A percentile compares a stretch with the other conserved stretches of the same genome.
Evolutionary conservation across 768 basidiomycete species (phyloP).

Genomic region (Pulveroboletus frians): DNA sequence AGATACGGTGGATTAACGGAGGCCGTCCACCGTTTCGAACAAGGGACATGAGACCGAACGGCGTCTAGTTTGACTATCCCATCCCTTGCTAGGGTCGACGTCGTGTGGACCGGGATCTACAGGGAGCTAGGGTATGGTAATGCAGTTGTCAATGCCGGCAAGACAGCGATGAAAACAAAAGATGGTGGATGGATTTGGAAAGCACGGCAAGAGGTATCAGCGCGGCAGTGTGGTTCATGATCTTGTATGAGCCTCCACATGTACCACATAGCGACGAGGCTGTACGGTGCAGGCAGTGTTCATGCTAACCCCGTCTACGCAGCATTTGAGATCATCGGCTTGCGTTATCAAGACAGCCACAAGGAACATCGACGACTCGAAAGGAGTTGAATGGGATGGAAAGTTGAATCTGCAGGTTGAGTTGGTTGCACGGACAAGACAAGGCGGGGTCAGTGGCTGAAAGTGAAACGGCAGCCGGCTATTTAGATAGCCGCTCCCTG

Average conservation of each 20-base stretch:
- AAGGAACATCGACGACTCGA: too few species aligned
- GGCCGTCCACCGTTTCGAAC: conserved; percentile 8
- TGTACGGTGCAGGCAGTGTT: not conserved
- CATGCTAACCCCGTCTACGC: not conserved
- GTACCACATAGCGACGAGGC: not conserved
- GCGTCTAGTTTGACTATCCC: conserved; percentile 17
- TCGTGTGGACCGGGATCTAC: conserved; percentile 18
- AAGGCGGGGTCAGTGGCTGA: too few species aligned
- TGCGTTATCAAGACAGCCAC: not conserved
- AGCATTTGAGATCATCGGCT: not conserved
- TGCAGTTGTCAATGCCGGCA: conserved; percentile 15
- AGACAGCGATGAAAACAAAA: conserved; percentile 4
- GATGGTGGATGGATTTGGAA: conserved; percentile 10
- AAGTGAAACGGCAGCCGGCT: not conserved
- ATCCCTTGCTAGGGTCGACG: conserved; percentile 4
- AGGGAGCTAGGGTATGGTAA: conserved; percentile 11
- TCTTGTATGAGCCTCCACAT: conserved; percentile 3
- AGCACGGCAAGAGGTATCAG: not conserved
- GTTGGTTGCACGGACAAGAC: too few species aligned
- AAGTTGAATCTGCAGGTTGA: not conserved
- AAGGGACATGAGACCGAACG: conserved; percentile 13
- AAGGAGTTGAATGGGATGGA: too few species aligned
- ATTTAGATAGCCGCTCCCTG: not conserved
- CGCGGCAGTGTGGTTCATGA: not conserved
- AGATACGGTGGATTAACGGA: not conserved